A percentile compares a stretch with the other conserved stretches of the same genome.
These are phyloP conservation scores for Lithospermum erythrorhizon DNA, from an alignment of 257 asterid species.

Conservation along the genomic window DNA sequence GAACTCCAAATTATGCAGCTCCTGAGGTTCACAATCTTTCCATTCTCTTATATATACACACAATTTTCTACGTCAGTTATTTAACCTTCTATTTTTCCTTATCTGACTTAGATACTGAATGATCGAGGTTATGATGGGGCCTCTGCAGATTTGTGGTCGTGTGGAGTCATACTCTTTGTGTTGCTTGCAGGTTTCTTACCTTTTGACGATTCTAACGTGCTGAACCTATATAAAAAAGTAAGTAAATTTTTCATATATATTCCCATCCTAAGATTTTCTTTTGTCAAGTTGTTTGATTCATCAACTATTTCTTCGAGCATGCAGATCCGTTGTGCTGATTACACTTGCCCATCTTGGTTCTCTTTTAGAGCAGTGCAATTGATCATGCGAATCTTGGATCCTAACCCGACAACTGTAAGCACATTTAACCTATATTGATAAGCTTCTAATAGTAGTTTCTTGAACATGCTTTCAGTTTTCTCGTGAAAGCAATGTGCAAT, in stretches of 20 bases:
- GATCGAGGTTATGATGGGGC: slow-evolving; percentile 90
- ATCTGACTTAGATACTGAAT: slow-evolving; percentile 46
- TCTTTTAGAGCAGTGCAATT: slow-evolving; percentile 73
- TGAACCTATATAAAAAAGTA: slow-evolving; percentile 74
- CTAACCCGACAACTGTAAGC: slow-evolving; percentile 70
- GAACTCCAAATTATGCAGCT: slow-evolving; percentile 96
- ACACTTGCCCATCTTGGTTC: slow-evolving; percentile 92
- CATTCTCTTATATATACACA: slow-evolving; percentile 1
- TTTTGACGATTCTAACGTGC: slow-evolving; percentile 75
- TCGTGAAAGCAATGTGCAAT: not conserved
- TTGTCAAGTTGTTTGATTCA: slow-evolving; percentile 15
- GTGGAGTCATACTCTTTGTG: slow-evolving; percentile 92
- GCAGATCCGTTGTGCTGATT: slow-evolving; percentile 80
- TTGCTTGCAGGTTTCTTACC: slow-evolving; percentile 96
- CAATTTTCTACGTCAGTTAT: not conserved
- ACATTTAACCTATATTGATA: not conserved
- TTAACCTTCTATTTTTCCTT: not conserved
- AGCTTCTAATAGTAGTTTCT: not conserved
- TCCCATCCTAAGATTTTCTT: not conserved
- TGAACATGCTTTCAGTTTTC: not conserved
- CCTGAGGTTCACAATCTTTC: slow-evolving; percentile 55
- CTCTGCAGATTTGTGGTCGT: slow-evolving; percentile 87
- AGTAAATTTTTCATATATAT: slow-evolving; percentile 20
- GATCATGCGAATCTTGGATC: slow-evolving; percentile 70
- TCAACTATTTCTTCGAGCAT: slow-evolving; percentile 3